Base-by-base conservation (phyloP, 306 rosid species). In the Pachyrhizus erosus region DNA sequence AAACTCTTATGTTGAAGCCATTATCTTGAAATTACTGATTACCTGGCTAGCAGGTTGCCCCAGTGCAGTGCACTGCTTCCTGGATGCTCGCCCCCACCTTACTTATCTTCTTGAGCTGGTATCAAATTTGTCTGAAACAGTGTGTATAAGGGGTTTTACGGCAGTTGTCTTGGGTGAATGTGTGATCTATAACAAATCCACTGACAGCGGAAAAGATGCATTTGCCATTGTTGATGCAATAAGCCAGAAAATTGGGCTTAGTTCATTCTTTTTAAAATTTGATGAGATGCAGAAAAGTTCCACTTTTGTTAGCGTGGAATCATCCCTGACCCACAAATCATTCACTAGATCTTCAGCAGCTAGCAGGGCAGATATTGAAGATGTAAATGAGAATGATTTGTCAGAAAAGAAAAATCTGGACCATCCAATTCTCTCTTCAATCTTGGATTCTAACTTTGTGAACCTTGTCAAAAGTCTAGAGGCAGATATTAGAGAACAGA, bases 111-210 rank as follows among this genome's bases (percentile, higher is more conserved):
- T 96, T 54, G 99, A 96, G 91, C 81, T 93, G 88, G 88, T 92
- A 70, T 88, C 91, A 34, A 89, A 90, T 89, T 87, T 86, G 39
- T 88, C 97, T 20, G 91, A 87, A 49, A 89, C 98, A 42, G 98
- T 87, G 80, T 89, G 87, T 70, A 65, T 84, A 76, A 87, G 89
- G 89, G 99, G 99, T 71, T 89, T 96, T 49, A 91, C 96, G 0
- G 98, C 96, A 40, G 89, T 91, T 83, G 79, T 96, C 81, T 87
- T 96, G 85, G 99, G 99, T 76, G 99, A 93, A 83, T 96, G 99
- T 83, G 93, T 93, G 40, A 90, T 93, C 87, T 96, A 87, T 86
- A 96, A 93, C 82, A 92, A 89, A 71, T 91, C 94, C 79, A 60
- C 71, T 49, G 97, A 92, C 57, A 84, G 70, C 23, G 94, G 92